Percentiles rank a stretch among this genome's conserved stretches.
Evolutionary conservation across 208 protist species (phyloP).

Genomic region (Acanthamoeba sp.): DNA sequence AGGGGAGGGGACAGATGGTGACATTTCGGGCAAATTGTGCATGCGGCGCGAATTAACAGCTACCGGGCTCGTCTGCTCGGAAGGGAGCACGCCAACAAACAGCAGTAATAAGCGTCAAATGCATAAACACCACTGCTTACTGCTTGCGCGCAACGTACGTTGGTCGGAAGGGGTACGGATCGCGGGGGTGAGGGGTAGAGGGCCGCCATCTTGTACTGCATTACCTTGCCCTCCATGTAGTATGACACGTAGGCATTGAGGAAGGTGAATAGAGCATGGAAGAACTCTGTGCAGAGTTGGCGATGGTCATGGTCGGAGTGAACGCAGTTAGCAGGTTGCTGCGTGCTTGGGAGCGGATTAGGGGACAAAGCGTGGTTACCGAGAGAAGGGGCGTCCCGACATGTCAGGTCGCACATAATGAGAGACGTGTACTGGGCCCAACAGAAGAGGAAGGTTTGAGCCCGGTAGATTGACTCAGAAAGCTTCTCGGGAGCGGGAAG

Average conservation of each 20-base stretch:
- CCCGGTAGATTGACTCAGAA: slow-evolving; percentile 28
- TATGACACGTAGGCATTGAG: slow-evolving; percentile 57
- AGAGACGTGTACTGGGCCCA: slow-evolving; percentile 73
- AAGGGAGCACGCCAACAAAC: no score
- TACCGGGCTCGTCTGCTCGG: not conserved
- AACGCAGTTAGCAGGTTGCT: not conserved
- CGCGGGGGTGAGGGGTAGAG: not conserved
- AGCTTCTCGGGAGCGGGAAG: slow-evolving; percentile 21
- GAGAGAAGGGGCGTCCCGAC: slow-evolving; percentile 36
- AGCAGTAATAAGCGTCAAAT: no score
- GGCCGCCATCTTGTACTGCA: slow-evolving; percentile 37
- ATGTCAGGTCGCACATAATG: slow-evolving; percentile 71
- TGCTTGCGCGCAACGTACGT: not conserved
- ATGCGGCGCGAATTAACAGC: slow-evolving; percentile 15
- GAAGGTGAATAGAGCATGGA: slow-evolving; percentile 50
- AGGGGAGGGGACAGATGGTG: not conserved
- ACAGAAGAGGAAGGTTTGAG: slow-evolving; percentile 55
- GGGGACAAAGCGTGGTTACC: not conserved
- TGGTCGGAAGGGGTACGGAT: not conserved
- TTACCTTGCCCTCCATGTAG: slow-evolving; percentile 56
- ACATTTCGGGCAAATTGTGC: not conserved
- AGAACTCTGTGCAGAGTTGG: slow-evolving; percentile 28
- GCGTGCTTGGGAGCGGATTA: not conserved
- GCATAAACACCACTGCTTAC: no score
- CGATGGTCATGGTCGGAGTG: not conserved